phyloP scores from a whole-genome alignment of 1,284 basidiomycete genomes.

The Leccinum laetum region DNA sequence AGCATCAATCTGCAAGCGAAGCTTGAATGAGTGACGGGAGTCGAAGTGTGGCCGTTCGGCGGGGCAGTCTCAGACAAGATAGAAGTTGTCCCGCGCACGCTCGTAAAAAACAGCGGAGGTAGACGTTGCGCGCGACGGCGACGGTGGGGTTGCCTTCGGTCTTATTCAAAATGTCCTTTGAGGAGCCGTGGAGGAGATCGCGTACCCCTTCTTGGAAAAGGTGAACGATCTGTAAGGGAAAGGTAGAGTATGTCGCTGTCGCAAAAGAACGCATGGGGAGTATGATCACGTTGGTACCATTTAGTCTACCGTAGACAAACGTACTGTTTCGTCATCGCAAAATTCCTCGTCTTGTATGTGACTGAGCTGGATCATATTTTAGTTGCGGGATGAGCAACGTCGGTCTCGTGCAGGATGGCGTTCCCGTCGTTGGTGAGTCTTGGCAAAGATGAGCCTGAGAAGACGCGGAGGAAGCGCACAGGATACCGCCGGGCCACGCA shows the following conservation, averaged over 20 bases:
- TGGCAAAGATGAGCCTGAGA: no score
- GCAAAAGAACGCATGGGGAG: background rate
- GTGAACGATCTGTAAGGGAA: slow-evolving; percentile 47
- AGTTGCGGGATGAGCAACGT: background rate
- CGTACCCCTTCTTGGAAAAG: slow-evolving; percentile 78
- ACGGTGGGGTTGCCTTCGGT: slow-evolving; percentile 98
- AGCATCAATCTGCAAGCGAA: no score
- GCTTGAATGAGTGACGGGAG: no score
- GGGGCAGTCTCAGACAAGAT: no score
- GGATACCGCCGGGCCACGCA: no score
- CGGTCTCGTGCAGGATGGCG: no score
- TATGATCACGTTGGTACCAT: background rate
- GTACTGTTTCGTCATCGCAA: no score
- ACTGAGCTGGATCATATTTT: background rate
- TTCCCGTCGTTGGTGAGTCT: no score
- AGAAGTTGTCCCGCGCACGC: no score
- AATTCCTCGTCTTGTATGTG: background rate
- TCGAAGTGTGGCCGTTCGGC: no score
- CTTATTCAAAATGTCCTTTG: slow-evolving; percentile 98
- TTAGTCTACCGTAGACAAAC: no score
- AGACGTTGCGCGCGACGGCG: slow-evolving; percentile 95
- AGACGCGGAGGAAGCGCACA: no score
- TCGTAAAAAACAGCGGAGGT: slow-evolving; percentile 51
- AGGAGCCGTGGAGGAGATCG: slow-evolving; percentile 98
- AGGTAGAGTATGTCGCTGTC: slow-evolving; percentile 79